Base-by-base conservation (phyloP, 805 yeast species). In the Maudiozyma saulgeensis region DNA sequence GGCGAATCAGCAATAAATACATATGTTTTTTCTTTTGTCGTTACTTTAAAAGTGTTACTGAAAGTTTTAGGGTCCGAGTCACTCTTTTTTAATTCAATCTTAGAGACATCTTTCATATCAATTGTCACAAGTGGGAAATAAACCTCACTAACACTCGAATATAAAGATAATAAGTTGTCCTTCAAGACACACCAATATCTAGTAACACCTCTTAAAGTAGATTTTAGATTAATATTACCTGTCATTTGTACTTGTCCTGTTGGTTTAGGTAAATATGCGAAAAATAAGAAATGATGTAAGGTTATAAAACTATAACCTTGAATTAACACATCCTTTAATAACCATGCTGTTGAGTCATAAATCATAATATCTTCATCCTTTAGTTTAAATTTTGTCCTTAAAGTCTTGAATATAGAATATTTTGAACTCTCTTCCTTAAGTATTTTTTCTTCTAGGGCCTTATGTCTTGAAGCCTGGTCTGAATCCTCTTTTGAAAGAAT, bases 261-360 rank as follows among this genome's bases (percentile, higher is more conserved):
- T n/a, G 46, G 56, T 45, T 77, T 76, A 0, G 97, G 96, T 9
- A 91, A 64, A 56, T 79, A 81, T 0, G 96, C 93, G 68, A 84
- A 84, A 61, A 87, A 91, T 42, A 87, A 67, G 6, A 90, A 61
- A 52, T 78, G 78, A 15, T 74, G 69, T 41, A 71, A 66, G 1
- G 97, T 89, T 25, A 91, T 64, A 56, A 84, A 84, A 16, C 89
- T 64, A 57, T 85, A 90, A 2, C 98, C 98, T 64, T 88, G 96
- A 25, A 89, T 68, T 26, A 91, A 69, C 0, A 90, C 93, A 57
- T 87, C 95, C 51, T 81, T 78, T 50, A 88, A 71, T 37, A 90
- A 69, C 96, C 96, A 90, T 31, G 89, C 80, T 2, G 83, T 75
- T 57, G 74, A 84, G 53, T 81, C 85, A n/a, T 74, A 76, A 32